Evolutionary conservation across 176 grass and related monocot genomes (phyloP).

Genomic region (Bromus sterilis): DNA sequence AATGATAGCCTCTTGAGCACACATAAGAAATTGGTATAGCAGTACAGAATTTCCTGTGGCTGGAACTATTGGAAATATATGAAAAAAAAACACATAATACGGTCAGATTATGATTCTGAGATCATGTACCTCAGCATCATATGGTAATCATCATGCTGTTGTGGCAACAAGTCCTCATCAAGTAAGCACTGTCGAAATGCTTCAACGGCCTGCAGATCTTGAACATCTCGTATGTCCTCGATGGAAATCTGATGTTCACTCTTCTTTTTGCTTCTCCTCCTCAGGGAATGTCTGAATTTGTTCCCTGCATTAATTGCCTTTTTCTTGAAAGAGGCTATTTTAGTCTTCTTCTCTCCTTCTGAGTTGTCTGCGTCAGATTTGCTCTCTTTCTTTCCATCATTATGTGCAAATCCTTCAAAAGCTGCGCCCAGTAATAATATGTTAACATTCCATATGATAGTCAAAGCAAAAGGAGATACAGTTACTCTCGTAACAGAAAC

Average conservation of each 20-base stretch:
- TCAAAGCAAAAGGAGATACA: slow-evolving; percentile 7
- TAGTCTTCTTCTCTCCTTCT: slow-evolving; percentile 80
- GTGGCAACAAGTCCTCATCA: slow-evolving; percentile 71
- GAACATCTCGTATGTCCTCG: slow-evolving; percentile 71
- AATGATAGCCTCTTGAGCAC: not conserved
- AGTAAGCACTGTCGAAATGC: slow-evolving; percentile 59
- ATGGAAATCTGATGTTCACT: slow-evolving; percentile 38
- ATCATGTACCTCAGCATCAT: slow-evolving; percentile 81
- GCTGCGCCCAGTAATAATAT: slow-evolving; percentile 30
- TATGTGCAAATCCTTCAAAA: slow-evolving; percentile 55
- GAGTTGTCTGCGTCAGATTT: slow-evolving; percentile 79
- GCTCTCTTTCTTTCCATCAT: slow-evolving; percentile 62
- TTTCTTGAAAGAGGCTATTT: slow-evolving; percentile 81
- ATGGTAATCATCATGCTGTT: slow-evolving; percentile 85
- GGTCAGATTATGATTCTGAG: not conserved
- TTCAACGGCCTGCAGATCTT: slow-evolving; percentile 76
- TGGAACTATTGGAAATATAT: not conserved
- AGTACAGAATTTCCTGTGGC: not conserved
- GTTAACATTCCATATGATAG: slow-evolving; percentile 4
- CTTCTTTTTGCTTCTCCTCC: slow-evolving; percentile 76
- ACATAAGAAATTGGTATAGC: not conserved
- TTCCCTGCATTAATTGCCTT: slow-evolving; percentile 79
- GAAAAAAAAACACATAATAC: not conserved
- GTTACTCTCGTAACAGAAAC: not conserved
- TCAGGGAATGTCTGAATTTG: slow-evolving; percentile 93